Evolutionary conservation across 2,329 filamentous ascomycete species (phyloP).

Genomic region (Aureobasidium musti): DNA sequence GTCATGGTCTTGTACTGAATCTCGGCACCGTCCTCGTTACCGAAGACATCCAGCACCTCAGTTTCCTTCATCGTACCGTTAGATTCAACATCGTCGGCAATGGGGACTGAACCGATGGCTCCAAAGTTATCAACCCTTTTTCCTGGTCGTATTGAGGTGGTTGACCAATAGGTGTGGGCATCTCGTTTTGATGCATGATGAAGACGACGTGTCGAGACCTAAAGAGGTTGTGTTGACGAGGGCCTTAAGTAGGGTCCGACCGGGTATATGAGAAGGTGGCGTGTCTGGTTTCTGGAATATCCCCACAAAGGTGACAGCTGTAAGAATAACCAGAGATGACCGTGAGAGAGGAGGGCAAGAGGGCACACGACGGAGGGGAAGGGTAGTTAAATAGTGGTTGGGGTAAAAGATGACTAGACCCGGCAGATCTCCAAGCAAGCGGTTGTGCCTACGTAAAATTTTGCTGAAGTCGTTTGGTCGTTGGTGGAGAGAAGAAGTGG

Average conservation of each 20-base stretch:
- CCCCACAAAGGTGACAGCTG: conserved; percentile 23
- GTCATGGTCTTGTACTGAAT: conserved; percentile 56
- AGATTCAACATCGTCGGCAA: conserved; percentile 22
- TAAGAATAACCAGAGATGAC: conserved; percentile 22
- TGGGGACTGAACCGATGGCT: conserved; percentile 12
- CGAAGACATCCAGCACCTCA: conserved; percentile 26
- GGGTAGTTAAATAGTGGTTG: conserved; percentile 28
- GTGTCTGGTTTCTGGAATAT: conserved; percentile 13
- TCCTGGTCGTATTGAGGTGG: conserved; percentile 26
- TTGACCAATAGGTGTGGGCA: conserved; percentile 17
- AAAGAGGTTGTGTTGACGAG: neutral
- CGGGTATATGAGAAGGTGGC: neutral
- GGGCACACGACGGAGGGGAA: conserved; percentile 17
- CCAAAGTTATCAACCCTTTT: conserved; percentile 20
- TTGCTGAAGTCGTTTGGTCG: conserved; percentile 16
- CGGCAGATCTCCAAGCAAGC: conserved; percentile 14
- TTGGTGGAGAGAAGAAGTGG: conserved; percentile 25
- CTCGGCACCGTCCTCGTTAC: conserved; percentile 34
- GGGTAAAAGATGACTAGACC: conserved; percentile 13
- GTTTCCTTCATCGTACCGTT: conserved; percentile 25
- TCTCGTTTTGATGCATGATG: conserved; percentile 25
- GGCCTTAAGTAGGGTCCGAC: neutral
- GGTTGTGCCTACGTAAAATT: conserved; percentile 24
- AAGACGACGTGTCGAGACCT: neutral
- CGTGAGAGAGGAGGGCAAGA: conserved; percentile 7